These are phyloP conservation scores for Phoma sp. DNA, from an alignment of 2,329 filamentous ascomycete species.

Conservation along the genomic window DNA sequence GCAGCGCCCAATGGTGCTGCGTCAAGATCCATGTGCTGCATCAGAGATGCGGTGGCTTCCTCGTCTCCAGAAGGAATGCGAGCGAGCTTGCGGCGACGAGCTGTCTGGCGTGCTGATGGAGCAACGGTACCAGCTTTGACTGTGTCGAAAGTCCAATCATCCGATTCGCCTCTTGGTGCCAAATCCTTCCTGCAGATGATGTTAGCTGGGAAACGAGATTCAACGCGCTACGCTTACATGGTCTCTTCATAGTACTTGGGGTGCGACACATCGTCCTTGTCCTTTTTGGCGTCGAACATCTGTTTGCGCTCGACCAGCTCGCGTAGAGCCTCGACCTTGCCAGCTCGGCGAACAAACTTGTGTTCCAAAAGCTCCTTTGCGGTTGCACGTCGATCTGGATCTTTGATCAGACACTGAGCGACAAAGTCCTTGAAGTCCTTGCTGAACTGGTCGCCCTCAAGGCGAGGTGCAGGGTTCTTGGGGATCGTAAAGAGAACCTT, in stretches of 20 bases:
- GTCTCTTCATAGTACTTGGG: constrained; percentile 94
- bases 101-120: constrained; percentile 54
- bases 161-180: constrained; percentile 57
- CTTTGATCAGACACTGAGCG: constrained; percentile 87
- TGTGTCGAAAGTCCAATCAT: constrained; percentile 96
- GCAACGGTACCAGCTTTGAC: constrained; percentile 74
- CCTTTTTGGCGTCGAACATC: constrained; percentile 77
- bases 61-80: constrained; percentile 52
- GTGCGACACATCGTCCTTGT: constrained; percentile 62
- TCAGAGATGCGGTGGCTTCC: constrained; percentile 43
- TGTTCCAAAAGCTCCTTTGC: constrained; percentile 89
- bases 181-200: constrained; percentile 10
- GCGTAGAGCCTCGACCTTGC: constrained; percentile 85
- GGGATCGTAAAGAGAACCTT: constrained; percentile 96
- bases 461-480: constrained; percentile 81
- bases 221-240: constrained; percentile 57
- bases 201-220: constrained; percentile 20
- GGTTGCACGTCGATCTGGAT: constrained; percentile 81
- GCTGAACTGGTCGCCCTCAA: constrained; percentile 82
- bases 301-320: constrained; percentile 85
- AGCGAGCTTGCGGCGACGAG: constrained; percentile 56
- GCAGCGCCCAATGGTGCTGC: constrained; percentile 50
- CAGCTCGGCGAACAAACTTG: constrained; percentile 84
- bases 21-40: constrained; percentile 53
- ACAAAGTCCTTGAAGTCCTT: constrained; percentile 95